A percentile compares a stretch with the other conserved stretches of the same genome.
Evolutionary conservation across 83 land plant species (phyloP).

Genomic region (Larix sibirica): DNA sequence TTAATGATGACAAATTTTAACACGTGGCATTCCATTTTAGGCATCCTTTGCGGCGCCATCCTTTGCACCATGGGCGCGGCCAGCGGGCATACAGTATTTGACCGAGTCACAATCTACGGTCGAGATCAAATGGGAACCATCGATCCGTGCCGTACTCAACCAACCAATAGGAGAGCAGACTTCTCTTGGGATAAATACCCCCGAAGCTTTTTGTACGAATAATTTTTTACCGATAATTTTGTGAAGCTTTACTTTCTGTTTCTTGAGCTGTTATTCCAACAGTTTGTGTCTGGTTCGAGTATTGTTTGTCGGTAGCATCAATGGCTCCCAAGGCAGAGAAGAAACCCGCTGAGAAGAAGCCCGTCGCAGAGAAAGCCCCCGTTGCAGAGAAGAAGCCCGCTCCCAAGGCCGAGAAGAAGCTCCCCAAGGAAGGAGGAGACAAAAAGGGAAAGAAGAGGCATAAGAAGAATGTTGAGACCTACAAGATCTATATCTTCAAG

Average conservation of each 20-base stretch:
- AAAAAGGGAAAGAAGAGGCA: constrained; percentile 22
- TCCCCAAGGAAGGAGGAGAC: constrained; percentile 2
- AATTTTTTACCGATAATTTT: too few relatives aligned
- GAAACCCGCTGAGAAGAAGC: constrained; percentile 22
- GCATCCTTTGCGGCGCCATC: too few relatives aligned
- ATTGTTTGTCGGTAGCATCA: background rate
- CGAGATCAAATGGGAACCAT: background rate
- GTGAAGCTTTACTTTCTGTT: too few relatives aligned
- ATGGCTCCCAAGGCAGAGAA: constrained; percentile 8
- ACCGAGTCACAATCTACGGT: too few relatives aligned
- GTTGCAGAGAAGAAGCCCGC: constrained; percentile 11
- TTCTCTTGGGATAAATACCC: background rate
- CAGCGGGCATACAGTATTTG: too few relatives aligned
- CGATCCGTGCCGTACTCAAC: background rate
- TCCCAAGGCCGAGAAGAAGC: background rate
- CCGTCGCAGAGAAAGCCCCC: constrained; percentile 7
- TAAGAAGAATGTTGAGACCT: constrained; percentile 29
- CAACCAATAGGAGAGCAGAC: background rate
- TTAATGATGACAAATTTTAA: too few relatives aligned
- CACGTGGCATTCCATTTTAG: too few relatives aligned
- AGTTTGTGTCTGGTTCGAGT: background rate
- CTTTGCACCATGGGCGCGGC: too few relatives aligned
- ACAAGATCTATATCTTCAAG: constrained; percentile 56
- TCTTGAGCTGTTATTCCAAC: background rate
- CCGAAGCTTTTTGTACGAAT: too few relatives aligned